Conservation (phyloP, 2,329 filamentous ascomycete genomes). For the Gaeumannomyces sp. region DNA sequence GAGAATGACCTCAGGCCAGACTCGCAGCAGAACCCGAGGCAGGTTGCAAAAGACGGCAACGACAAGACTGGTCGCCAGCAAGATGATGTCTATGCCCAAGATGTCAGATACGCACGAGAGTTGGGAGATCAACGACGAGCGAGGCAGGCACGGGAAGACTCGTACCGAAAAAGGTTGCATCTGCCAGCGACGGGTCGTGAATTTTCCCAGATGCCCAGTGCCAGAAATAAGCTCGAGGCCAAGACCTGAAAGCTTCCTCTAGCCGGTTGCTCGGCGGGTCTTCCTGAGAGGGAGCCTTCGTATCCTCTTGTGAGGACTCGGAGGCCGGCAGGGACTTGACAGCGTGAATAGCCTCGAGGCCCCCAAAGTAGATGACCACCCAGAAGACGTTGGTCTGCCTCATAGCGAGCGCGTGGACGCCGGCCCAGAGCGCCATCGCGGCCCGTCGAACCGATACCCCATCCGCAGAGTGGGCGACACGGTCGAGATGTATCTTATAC, state of each 20-base stretch:
- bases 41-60: constrained; percentile 50
- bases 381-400: constrained; percentile 97
- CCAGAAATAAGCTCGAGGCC: background rate
- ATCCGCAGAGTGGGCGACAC: constrained; percentile 25
- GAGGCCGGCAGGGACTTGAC: constrained; percentile 32
- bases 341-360: constrained; percentile 46
- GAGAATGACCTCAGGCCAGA: constrained; percentile 57
- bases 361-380: constrained; percentile 73
- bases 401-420: constrained; percentile 64
- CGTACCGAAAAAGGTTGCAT: constrained; percentile 46
- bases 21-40: constrained; percentile 34
- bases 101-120: background rate
- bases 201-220: constrained; percentile 40
- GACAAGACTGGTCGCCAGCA: constrained; percentile 48
- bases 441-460: constrained; percentile 25
- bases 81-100: constrained; percentile 1
- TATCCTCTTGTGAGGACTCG: constrained; percentile 21
- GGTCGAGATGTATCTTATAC: constrained; percentile 52
- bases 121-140: background rate
- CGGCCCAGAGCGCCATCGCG: constrained; percentile 45
- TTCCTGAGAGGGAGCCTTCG: constrained; percentile 22
- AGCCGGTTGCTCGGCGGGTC: constrained; percentile 14
- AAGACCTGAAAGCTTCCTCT: background rate
- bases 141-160: background rate
- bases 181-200: constrained; percentile 45